Evolutionary conservation across 1,139 yeast species (phyloP).

Genomic region (Groenewaldozyma auringiensis): DNA sequence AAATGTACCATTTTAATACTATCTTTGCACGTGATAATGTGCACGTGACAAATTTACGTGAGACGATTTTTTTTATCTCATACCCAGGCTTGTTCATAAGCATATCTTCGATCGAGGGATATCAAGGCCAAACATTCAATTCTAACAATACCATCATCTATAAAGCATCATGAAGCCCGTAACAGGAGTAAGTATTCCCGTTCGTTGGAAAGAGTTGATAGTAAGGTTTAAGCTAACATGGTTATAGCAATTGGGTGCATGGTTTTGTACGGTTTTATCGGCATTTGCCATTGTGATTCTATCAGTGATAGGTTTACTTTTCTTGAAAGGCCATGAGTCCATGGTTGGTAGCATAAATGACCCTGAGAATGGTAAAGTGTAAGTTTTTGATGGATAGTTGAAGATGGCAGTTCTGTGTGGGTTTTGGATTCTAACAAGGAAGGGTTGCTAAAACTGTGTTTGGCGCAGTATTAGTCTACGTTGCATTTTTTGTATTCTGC

Average conservation of each 20-base stretch:
- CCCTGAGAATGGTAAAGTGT: slow-evolving; percentile 86
- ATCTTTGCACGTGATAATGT: too few relatives aligned
- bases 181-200: slow-evolving; percentile 28
- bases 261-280: slow-evolving; percentile 89
- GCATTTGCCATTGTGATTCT: slow-evolving; percentile 86
- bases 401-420: too few relatives aligned
- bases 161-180: slow-evolving; percentile 33
- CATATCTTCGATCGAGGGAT: too few relatives aligned
- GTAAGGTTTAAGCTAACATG: slow-evolving; percentile 8
- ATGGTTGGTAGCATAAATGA: slow-evolving; percentile 88
- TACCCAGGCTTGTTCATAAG: too few relatives aligned
- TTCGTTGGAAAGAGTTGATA: not conserved
- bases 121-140: too few relatives aligned
- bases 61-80: too few relatives aligned
- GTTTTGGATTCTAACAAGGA: not conserved
- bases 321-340: slow-evolving; percentile 74
- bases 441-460: slow-evolving; percentile 82
- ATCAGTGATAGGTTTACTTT: slow-evolving; percentile 74
- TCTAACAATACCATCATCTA: too few relatives aligned
- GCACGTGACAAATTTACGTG: too few relatives aligned
- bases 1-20: too few relatives aligned
- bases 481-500: slow-evolving; percentile 74
- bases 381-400: slow-evolving; percentile 33
- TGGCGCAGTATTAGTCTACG: slow-evolving; percentile 81
- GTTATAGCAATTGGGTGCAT: slow-evolving; percentile 67